phyloP scores from a whole-genome alignment of 768 basidiomycete species.

The Cubamyces lactineus region DNA sequence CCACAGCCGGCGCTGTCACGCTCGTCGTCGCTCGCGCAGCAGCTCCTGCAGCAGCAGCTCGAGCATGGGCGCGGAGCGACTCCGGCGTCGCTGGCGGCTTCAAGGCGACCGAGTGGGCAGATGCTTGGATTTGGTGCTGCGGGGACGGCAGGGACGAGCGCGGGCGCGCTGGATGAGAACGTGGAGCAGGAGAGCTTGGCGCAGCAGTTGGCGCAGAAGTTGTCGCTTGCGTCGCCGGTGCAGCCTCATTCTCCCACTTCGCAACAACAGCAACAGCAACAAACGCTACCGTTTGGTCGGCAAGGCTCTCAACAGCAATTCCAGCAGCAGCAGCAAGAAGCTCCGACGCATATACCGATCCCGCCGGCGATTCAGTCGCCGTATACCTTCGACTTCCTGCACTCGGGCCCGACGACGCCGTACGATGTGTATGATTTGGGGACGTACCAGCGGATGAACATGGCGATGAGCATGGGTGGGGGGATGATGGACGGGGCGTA shows the following conservation, averaged over 20 bases:
- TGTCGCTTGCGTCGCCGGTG: constrained; percentile 17
- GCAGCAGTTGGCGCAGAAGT: constrained; percentile 14
- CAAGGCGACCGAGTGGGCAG: constrained; percentile 12
- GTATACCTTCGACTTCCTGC: constrained; percentile 42
- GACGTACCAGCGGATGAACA: constrained; percentile 23
- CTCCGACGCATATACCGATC: constrained; percentile 39
- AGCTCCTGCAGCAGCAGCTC: constrained; percentile 22
- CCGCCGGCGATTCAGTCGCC: constrained; percentile 41
- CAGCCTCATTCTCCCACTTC: constrained; percentile 9
- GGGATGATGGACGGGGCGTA: constrained; percentile 1
- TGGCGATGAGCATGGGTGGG: constrained; percentile 11
- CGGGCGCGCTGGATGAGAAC: constrained; percentile 10
- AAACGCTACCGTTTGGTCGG: not conserved
- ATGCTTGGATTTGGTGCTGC: not conserved
- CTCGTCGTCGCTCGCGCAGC: constrained; percentile 26
- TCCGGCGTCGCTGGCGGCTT: constrained; percentile 6
- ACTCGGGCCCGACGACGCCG: constrained; percentile 43
- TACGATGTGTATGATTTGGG: constrained; percentile 37
- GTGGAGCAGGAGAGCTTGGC: not conserved
- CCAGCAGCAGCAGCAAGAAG: constrained; percentile 5
- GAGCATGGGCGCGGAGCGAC: constrained; percentile 14
- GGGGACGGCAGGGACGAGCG: not conserved
- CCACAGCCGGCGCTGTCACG: constrained; percentile 17
- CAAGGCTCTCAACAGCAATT: not conserved
- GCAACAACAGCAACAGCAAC: not conserved